phyloP scores from a whole-genome alignment of 345 rosid genomes.

The Cardiospermum halicacabum region DNA sequence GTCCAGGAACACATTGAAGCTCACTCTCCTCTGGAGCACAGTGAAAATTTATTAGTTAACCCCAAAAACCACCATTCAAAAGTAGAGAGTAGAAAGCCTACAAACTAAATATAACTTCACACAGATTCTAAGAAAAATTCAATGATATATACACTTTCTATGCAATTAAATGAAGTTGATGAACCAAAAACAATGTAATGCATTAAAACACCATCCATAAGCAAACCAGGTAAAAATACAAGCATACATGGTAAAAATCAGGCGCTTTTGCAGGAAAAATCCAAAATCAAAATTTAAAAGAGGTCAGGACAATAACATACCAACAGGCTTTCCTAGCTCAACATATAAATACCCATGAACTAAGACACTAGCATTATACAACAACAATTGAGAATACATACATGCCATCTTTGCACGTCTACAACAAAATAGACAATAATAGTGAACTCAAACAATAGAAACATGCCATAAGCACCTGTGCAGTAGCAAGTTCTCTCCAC shows the following conservation, averaged over 20 bases:
- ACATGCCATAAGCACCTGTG: not conserved
- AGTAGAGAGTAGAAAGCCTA: not conserved
- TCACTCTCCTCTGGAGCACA: constrained; percentile 75
- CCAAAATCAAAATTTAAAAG: not conserved
- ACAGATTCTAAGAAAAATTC: not conserved
- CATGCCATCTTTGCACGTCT: constrained; percentile 9
- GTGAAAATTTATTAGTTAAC: constrained; percentile 10
- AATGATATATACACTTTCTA: not conserved
- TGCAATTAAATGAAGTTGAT: not conserved
- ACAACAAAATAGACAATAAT: not conserved
- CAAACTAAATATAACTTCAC: not conserved
- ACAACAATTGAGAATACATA: constrained; percentile 11
- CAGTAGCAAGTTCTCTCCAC: not conserved
- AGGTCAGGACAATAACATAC: constrained; percentile 5
- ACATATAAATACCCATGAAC: constrained; percentile 22
- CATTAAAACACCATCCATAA: not conserved
- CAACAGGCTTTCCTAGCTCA: constrained; percentile 21
- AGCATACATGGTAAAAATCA: not conserved
- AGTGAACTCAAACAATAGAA: not conserved
- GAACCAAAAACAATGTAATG: not conserved
- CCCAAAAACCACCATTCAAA: not conserved
- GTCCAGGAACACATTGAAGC: constrained; percentile 85
- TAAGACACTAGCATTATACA: constrained; percentile 22
- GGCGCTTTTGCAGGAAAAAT: not conserved
- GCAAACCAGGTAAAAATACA: not conserved